Percentiles rank a stretch among this genome's conserved stretches.
Evolutionary conservation across 179 eudicot species (phyloP).

Genomic region (Silene noctiflora): DNA sequence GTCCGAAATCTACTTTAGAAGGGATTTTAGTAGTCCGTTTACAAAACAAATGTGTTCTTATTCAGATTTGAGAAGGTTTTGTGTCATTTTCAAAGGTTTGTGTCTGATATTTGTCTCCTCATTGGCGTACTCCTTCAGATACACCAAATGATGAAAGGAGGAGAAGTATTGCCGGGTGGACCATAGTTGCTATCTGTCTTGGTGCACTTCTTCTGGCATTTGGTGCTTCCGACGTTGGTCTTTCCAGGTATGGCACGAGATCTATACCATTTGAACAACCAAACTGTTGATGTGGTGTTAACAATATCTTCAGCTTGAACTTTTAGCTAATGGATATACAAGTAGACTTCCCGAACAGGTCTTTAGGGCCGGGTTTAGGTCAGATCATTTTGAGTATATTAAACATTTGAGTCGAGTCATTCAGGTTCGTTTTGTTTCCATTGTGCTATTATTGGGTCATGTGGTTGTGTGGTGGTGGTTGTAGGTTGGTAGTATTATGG

Average conservation of each 20-base stretch:
- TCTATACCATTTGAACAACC: neutral
- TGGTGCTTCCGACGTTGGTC: constrained; percentile 57
- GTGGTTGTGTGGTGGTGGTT: neutral
- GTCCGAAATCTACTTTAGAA: too few relatives aligned
- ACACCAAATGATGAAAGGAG: constrained; percentile 47
- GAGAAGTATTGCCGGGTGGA: constrained; percentile 83
- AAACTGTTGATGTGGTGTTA: neutral
- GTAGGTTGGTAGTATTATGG: too few relatives aligned
- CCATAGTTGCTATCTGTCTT: constrained; percentile 64
- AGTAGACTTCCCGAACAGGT: neutral
- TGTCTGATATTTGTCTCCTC: constrained; percentile 3
- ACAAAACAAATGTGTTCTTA: too few relatives aligned
- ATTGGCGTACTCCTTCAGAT: constrained; percentile 33
- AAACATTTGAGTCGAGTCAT: too few relatives aligned
- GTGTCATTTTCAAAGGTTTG: neutral
- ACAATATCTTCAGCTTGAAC: neutral
- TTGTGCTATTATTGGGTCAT: neutral
- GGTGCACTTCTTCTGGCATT: constrained; percentile 66
- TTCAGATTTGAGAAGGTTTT: too few relatives aligned
- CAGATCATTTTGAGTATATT: neutral
- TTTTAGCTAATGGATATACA: neutral
- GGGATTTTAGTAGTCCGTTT: too few relatives aligned
- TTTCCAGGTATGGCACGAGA: constrained; percentile 51
- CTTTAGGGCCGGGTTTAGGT: neutral
- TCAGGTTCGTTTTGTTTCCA: too few relatives aligned